Evolutionary conservation across 345 rosid species (phyloP).

Genomic region (Aquilaria sinensis): DNA sequence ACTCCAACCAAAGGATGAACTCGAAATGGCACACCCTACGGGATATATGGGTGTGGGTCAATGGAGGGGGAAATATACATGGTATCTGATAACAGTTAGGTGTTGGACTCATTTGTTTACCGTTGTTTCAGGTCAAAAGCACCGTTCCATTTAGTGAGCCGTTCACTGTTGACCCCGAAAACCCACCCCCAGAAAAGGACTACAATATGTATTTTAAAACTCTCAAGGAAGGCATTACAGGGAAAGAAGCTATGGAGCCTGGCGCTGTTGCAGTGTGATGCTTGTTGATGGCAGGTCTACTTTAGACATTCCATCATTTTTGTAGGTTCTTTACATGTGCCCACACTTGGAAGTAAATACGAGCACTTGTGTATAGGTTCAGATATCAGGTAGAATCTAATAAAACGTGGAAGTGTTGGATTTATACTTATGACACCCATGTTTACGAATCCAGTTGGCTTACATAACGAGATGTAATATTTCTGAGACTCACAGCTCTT

Average conservation of each 20-base stretch:
- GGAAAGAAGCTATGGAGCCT: constrained; percentile 50
- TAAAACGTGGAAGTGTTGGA: too few relatives aligned
- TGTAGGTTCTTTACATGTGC: too few relatives aligned
- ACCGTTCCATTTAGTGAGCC: constrained; percentile 83
- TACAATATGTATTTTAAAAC: constrained; percentile 59
- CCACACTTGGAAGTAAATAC: too few relatives aligned
- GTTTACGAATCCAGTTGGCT: not conserved
- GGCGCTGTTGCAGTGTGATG: too few relatives aligned
- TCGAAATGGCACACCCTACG: too few relatives aligned
- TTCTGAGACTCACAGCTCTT: not conserved
- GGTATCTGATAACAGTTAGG: too few relatives aligned
- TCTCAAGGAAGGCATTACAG: constrained; percentile 74
- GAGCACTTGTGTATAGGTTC: not conserved
- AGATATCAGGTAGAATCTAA: not conserved
- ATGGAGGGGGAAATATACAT: too few relatives aligned
- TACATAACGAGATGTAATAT: not conserved
- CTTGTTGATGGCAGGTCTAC: too few relatives aligned
- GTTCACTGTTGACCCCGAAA: constrained; percentile 80
- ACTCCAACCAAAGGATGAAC: too few relatives aligned
- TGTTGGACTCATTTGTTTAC: not conserved
- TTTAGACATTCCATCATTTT: too few relatives aligned
- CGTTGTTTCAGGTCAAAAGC: constrained; percentile 69
- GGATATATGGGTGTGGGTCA: too few relatives aligned
- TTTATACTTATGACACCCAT: too few relatives aligned
- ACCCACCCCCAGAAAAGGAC: constrained; percentile 86